These are phyloP conservation scores for Fusarium sp. DNA, from an alignment of 2,329 filamentous ascomycete genomes.

Conservation along the genomic window DNA sequence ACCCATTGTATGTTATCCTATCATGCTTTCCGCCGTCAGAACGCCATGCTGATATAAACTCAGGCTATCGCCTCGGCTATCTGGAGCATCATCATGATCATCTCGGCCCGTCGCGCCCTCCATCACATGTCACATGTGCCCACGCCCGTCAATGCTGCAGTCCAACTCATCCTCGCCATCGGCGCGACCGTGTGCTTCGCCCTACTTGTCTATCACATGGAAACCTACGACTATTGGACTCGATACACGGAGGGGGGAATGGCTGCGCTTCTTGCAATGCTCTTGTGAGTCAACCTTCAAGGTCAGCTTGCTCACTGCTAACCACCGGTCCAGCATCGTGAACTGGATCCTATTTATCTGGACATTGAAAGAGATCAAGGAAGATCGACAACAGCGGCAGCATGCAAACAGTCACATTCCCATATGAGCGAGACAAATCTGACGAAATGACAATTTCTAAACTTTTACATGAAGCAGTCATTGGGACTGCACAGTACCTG, in stretches of 20 bases:
- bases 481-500: background rate
- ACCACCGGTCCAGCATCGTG: slow-evolving; percentile 21
- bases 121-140: slow-evolving; percentile 38
- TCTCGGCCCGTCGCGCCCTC: slow-evolving; percentile 33
- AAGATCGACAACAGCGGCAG: slow-evolving; percentile 17
- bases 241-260: slow-evolving; percentile 31
- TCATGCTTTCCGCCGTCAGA: background rate
- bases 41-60: background rate
- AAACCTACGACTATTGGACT: slow-evolving; percentile 28
- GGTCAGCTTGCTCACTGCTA: background rate
- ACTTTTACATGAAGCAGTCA: slow-evolving; percentile 2
- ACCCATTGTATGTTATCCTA: slow-evolving; percentile 34
- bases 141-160: slow-evolving; percentile 16
- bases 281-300: slow-evolving; percentile 30
- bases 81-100: slow-evolving; percentile 38
- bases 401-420: slow-evolving; percentile 30
- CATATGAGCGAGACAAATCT: slow-evolving; percentile 21
- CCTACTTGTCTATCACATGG: slow-evolving; percentile 36
- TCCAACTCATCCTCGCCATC: slow-evolving; percentile 40
- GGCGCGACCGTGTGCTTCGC: slow-evolving; percentile 38
- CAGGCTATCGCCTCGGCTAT: slow-evolving; percentile 31
- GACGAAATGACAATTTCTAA: slow-evolving; percentile 6
- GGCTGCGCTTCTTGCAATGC: slow-evolving; percentile 38
- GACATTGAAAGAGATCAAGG: slow-evolving; percentile 25
- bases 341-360: slow-evolving; percentile 36